phyloP scores from a whole-genome alignment of 2,329 filamentous ascomycete species.

The Arthrobotrys sinensis region DNA sequence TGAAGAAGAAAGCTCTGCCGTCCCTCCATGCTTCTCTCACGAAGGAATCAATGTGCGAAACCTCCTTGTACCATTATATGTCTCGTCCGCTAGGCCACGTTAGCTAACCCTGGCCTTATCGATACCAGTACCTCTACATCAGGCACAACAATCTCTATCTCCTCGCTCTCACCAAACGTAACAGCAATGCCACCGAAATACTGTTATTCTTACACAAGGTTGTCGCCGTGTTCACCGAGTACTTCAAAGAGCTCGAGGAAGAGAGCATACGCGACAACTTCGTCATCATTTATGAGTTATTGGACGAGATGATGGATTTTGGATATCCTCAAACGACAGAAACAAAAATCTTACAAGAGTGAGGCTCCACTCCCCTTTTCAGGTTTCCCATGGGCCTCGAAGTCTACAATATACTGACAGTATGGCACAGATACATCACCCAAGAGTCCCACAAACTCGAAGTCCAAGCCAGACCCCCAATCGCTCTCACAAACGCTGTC shows the following conservation, averaged over 20 bases:
- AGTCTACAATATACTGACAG: conserved; percentile 24
- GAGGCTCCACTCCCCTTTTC: background rate
- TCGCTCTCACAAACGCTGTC: conserved; percentile 97
- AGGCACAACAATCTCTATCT: conserved; percentile 99
- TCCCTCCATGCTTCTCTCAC: conserved; percentile 96
- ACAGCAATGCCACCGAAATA: conserved; percentile 98
- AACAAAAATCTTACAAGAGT: conserved; percentile 95
- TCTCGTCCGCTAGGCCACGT: conserved; percentile 9
- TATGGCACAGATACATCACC: conserved; percentile 81
- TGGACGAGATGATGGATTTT: conserved; percentile 99
- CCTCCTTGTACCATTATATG: conserved; percentile 62
- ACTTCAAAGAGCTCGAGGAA: conserved; percentile 99
- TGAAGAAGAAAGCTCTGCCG: conserved; percentile 98
- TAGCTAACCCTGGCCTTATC: conserved; percentile 34
- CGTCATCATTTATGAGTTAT: conserved; percentile 97
- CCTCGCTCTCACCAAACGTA: conserved; percentile 96
- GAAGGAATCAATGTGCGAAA: conserved; percentile 92
- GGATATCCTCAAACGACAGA: conserved; percentile 99
- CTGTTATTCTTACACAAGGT: conserved; percentile 98
- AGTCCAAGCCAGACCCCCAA: conserved; percentile 93
- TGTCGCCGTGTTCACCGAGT: conserved; percentile 99
- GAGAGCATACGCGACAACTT: conserved; percentile 99
- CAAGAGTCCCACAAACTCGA: conserved; percentile 99
- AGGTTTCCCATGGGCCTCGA: conserved; percentile 21
- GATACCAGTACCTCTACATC: conserved; percentile 91